Evolutionary conservation across 2,329 filamentous ascomycete species (phyloP), one percentile per base, ranked within the genome.

Genomic region (Ophiosphaerella herpotricha): DNA sequence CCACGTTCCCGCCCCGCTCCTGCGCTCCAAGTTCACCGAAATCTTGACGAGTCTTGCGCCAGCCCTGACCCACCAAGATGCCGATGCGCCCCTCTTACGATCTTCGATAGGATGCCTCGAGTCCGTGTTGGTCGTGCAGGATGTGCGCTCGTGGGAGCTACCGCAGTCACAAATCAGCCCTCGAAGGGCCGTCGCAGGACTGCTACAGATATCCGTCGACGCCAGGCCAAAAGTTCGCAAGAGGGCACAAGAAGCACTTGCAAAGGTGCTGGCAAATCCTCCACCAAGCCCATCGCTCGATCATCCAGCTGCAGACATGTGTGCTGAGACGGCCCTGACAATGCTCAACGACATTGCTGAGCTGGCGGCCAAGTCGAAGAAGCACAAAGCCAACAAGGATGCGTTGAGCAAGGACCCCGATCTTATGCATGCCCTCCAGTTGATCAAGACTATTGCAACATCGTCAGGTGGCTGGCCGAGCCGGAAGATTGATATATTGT

Each of bases 381-480:
- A 83, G 64, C 74, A 76, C 56, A 77, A 77, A 49, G 74, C 77
- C 50, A 77, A 79, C 39, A 80, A 80, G 48, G 76, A 80, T 11
- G 79, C 81, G 13, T 77, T 83, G 8, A 79, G 81, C 46, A 84
- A 91, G 66, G 91, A 96, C 55, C 92, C 94, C 2, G 85, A 85
- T 26, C 80, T 97, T 43, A 96, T 97, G 59, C 94, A 97, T 70
- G 88, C 92, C 2, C 78, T 99, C 55, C 93, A 99, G 67, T 79
- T 99, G 47, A 88, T 96, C 58, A 97, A 96, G 80, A 89, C 90
- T 0, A 85, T 99, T 52, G 91, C 94, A 0, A 82, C 84, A 3
- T 91, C 90, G 5, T 93, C 91, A 50, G 90, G 91, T 35, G 94
- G 94, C 43, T 99, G 94, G 94, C 94, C 94, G 1, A 96, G 89